Conservation (phyloP, 2,329 filamentous ascomycete genomes). For the Cyphellophora attinorum region DNA sequence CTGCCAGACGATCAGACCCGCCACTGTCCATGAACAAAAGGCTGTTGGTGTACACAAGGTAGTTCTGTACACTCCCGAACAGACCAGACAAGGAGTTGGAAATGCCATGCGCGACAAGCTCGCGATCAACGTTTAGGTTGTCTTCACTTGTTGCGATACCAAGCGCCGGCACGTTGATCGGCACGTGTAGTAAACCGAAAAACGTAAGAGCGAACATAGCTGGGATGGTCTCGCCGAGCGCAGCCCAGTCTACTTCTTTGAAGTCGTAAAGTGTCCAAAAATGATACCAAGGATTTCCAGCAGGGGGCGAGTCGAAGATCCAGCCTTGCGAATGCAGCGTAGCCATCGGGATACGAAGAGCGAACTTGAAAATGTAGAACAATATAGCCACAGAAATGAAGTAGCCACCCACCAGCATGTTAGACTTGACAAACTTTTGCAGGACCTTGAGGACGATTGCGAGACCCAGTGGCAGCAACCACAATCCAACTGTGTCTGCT, state of each 20-base stretch:
- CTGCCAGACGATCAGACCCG: slow-evolving; percentile 76
- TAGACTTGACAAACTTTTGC: slow-evolving; percentile 67
- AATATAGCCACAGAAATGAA: slow-evolving; percentile 70
- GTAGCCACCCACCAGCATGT: slow-evolving; percentile 77
- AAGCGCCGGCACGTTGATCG: slow-evolving; percentile 92
- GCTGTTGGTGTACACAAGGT: slow-evolving; percentile 94
- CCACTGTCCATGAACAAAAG: slow-evolving; percentile 93
- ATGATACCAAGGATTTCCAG: slow-evolving; percentile 88
- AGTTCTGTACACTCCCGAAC: slow-evolving; percentile 85
- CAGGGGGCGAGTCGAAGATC: slow-evolving; percentile 82
- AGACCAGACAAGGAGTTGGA: slow-evolving; percentile 87
- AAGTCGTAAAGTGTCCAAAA: slow-evolving; percentile 95
- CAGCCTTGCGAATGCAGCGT: slow-evolving; percentile 66
- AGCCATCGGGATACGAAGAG: slow-evolving; percentile 55
- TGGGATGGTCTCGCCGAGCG: slow-evolving; percentile 73
- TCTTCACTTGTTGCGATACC: slow-evolving; percentile 87
- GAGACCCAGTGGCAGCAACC: slow-evolving; percentile 69
- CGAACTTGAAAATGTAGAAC: slow-evolving; percentile 35
- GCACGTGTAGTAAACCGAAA: slow-evolving; percentile 92
- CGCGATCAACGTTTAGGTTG: slow-evolving; percentile 79
- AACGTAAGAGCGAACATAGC: slow-evolving; percentile 97
- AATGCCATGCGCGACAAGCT: slow-evolving; percentile 83
- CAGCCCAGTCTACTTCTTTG: slow-evolving; percentile 69
- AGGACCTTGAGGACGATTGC: slow-evolving; percentile 67
- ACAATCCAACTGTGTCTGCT: slow-evolving; percentile 66